Evolutionary conservation across 768 basidiomycete genomes (phyloP).

Genomic region (Serendipita vermifera): DNA sequence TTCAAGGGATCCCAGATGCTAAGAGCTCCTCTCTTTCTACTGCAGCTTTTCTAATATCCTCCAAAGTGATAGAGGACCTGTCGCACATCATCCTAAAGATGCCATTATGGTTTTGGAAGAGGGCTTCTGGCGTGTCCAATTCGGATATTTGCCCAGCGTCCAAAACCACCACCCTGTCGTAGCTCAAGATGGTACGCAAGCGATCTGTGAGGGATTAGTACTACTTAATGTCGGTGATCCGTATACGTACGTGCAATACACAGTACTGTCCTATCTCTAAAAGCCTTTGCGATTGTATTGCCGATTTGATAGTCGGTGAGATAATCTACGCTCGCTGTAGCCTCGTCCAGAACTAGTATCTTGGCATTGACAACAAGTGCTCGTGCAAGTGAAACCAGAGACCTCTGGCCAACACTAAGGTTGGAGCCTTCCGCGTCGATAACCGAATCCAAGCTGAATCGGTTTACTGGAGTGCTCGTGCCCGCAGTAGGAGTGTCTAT

Average conservation of each 20-base stretch:
- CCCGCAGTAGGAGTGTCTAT: constrained; percentile 18
- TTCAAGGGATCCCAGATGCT: too few relatives aligned
- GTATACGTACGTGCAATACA: constrained; percentile 66
- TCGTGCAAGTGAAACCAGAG: constrained; percentile 74
- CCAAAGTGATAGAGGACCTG: constrained; percentile 35
- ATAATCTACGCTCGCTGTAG: constrained; percentile 39
- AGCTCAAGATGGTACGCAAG: constrained; percentile 72
- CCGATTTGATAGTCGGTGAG: constrained; percentile 82
- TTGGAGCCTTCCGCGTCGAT: constrained; percentile 84
- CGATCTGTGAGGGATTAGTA: constrained; percentile 40
- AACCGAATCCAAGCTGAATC: constrained; percentile 70
- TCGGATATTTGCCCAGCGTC: constrained; percentile 61
- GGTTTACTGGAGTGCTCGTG: constrained; percentile 24
- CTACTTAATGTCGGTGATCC: not conserved
- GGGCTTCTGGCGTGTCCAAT: constrained; percentile 42
- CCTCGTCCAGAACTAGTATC: constrained; percentile 82
- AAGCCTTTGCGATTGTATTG: constrained; percentile 68
- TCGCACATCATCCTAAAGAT: constrained; percentile 54
- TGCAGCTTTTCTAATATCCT: constrained; percentile 28
- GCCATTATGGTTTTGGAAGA: constrained; percentile 36
- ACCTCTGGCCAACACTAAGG: constrained; percentile 71
- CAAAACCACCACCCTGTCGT: constrained; percentile 82
- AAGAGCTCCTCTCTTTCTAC: not conserved
- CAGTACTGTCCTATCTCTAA: constrained; percentile 69
- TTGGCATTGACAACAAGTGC: constrained; percentile 78